Evolutionary conservation across 257 asterid species (phyloP).

Genomic region (Datura wrightii): DNA sequence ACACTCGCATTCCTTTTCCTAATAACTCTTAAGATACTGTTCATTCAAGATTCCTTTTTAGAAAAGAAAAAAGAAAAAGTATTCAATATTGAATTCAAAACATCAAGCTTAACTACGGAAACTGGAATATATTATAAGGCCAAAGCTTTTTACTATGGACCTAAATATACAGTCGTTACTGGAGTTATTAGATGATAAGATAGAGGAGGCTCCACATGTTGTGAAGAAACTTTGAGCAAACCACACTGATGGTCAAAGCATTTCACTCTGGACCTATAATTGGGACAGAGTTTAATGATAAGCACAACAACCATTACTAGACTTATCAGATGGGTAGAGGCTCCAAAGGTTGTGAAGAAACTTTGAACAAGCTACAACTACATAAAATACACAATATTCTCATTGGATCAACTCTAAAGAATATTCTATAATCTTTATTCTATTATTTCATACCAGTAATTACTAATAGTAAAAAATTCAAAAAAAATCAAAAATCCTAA

Average conservation of each 20-base stretch:
- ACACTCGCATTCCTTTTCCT: not conserved
- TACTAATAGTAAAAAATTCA: not conserved
- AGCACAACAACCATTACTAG: not conserved
- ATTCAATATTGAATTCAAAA: slow-evolving; percentile 1
- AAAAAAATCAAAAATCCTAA: not conserved
- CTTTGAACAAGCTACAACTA: slow-evolving; percentile 13
- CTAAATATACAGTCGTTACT: not conserved
- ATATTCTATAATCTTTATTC: not conserved
- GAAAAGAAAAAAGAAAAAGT: not conserved
- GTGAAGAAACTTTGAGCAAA: slow-evolving; percentile 14
- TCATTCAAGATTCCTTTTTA: not conserved
- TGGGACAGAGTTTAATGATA: not conserved
- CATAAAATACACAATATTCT: not conserved
- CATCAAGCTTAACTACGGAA: not conserved
- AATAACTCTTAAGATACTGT: not conserved
- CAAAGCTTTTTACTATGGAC: not conserved
- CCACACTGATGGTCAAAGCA: not conserved
- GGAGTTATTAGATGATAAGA: not conserved
- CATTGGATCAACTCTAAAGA: not conserved
- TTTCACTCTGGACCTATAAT: not conserved
- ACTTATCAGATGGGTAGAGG: slow-evolving; percentile 21
- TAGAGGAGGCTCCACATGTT: not conserved
- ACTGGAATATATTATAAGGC: not conserved
- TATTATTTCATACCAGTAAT: slow-evolving; percentile 25
- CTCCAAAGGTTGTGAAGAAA: slow-evolving; percentile 12